Percentiles rank a stretch among this genome's conserved stretches.
Evolutionary conservation across 352 stramenopile species (phyloP).

Genomic region (Globisporangium takayamanum): DNA sequence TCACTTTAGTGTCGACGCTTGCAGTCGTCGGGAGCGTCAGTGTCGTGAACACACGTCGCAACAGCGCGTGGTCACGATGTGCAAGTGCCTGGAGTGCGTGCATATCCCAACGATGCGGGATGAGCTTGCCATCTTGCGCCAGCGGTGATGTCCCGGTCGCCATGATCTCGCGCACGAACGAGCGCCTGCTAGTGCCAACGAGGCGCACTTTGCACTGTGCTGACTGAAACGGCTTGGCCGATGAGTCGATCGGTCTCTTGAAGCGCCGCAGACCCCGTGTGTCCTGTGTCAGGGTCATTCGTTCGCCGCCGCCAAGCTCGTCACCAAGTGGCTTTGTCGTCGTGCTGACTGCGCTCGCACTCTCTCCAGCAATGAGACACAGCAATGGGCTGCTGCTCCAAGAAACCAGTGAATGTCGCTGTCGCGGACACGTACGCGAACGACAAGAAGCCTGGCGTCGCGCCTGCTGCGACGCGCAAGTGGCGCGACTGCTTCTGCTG

Average conservation of each 20-base stretch:
- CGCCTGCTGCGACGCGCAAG: constrained; percentile 43
- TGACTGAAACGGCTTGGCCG: too few relatives aligned
- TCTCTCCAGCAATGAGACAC: background rate
- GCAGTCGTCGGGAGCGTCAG: constrained; percentile 20
- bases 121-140: constrained; percentile 20
- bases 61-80: constrained; percentile 21
- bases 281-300: too few relatives aligned
- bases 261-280: background rate
- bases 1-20: constrained; percentile 26
- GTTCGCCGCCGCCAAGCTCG: too few relatives aligned
- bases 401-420: constrained; percentile 33
- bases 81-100: constrained; percentile 42
- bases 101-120: constrained; percentile 51
- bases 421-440: constrained; percentile 19
- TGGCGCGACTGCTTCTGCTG: constrained; percentile 67
- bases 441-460: constrained; percentile 32
- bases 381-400: constrained; percentile 66
- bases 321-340: too few relatives aligned
- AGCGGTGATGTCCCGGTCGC: too few relatives aligned
- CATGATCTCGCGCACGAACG: background rate
- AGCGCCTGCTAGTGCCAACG: background rate
- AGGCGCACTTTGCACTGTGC: too few relatives aligned
- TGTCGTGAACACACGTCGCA: constrained; percentile 34
- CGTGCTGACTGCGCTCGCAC: background rate
- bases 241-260: background rate